Evolutionary conservation across 352 stramenopile genomes (phyloP), one percentile per base, ranked within the genome.

Genomic region (Phytophthora fragariae): DNA sequence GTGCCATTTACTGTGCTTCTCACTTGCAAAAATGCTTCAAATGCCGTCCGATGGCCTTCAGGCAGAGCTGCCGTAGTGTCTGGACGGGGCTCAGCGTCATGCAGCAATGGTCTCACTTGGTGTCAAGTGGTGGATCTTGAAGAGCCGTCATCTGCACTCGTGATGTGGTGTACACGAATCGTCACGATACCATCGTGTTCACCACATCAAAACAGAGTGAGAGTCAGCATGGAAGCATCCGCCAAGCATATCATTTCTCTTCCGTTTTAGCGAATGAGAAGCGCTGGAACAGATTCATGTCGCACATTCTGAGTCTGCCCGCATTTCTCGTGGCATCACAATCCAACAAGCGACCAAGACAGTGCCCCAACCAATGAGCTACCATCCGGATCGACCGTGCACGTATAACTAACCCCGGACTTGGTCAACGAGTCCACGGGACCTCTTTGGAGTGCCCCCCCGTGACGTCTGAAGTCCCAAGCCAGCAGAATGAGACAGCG

Each of bases 1-100:
- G 0, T 31, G 29, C 29, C 29, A 31, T 31, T 31, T 31, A 31
- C 29, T 31, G 24, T 11, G 1, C 2, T 4, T 65, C 54, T 2
- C 58, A 81, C 73, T 77, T 83, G 73, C 72, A 79, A 47, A 71
- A 83, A 50, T 73, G 73, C 65, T 81, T 67, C 35, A 81, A 33
- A 0, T 65, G 66, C 2, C 70, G 73, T 44, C 57, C 73, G 39
- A 83, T 62, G 9, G 55, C 46, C 41, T 63, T 59, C 5, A 83
- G 70, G 72, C 76, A 83, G 27, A 81, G 59, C 57, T 76, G 58
- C 70, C 80, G 65, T 19, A 83, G 70, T 59, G 70, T 72, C 49
- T 69, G 60, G 11, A 77, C 58, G 39, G 47, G 54, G 11, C 21
- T 21, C 14, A 54, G 47, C 17, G 58, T 31, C 64, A 52, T 7